phyloP scores from a whole-genome alignment of 306 rosid species.

The Casuarina glauca region DNA sequence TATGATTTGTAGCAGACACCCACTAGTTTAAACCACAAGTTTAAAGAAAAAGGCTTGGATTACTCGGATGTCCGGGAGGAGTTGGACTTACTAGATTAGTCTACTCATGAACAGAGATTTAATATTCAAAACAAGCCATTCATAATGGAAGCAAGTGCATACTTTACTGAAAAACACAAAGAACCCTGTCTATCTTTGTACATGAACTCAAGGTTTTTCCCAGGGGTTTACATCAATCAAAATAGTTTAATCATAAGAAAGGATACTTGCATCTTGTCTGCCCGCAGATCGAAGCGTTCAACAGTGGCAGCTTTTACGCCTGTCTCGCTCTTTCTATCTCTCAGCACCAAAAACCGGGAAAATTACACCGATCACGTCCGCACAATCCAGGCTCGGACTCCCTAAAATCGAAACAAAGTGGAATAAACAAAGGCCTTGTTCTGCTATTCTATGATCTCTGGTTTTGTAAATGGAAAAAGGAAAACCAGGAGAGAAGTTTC shows the following conservation, averaged over 20 bases:
- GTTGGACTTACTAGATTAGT: constrained; percentile 40
- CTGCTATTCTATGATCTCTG: constrained; percentile 22
- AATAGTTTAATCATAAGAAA: constrained; percentile 30
- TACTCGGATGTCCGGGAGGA: constrained; percentile 47
- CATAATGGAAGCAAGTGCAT: constrained; percentile 43
- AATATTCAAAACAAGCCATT: constrained; percentile 15
- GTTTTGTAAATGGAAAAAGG: constrained; percentile 18
- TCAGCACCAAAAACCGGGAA: constrained; percentile 58
- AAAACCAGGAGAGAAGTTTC: constrained; percentile 5
- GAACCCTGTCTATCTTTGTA: constrained; percentile 12
- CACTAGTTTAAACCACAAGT: constrained; percentile 24
- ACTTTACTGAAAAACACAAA: constrained; percentile 59
- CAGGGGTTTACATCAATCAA: neutral
- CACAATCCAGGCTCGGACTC: constrained; percentile 47
- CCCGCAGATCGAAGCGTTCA: constrained; percentile 66
- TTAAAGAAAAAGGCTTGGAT: constrained; percentile 41
- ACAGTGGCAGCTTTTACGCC: constrained; percentile 65
- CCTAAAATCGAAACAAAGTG: constrained; percentile 62
- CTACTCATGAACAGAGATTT: constrained; percentile 28
- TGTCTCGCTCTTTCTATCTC: constrained; percentile 46
- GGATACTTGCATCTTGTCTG: constrained; percentile 51
- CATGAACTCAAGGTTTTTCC: constrained; percentile 49
- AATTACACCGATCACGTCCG: constrained; percentile 42
- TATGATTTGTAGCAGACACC: constrained; percentile 43
- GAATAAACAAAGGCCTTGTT: constrained; percentile 25